Percentiles rank a stretch among this genome's conserved stretches.
phyloP scores from a whole-genome alignment of 345 rosid genomes.

The Aegle marmelos region DNA sequence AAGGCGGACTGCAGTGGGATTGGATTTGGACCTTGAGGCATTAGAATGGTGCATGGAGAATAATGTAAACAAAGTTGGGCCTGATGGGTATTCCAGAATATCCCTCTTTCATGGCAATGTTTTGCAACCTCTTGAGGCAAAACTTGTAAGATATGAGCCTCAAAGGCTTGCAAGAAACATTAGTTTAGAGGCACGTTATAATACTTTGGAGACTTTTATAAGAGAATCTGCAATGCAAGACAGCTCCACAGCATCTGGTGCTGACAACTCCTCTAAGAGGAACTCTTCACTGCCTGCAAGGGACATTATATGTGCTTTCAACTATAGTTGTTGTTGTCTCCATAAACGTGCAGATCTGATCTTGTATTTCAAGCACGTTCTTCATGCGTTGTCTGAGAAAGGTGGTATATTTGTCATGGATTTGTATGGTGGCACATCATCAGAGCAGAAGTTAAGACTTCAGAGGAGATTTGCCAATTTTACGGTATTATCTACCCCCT shows the following conservation, averaged over 20 bases:
- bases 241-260: conserved; percentile 13
- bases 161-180: conserved; percentile 41
- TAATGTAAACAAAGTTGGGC: conserved; percentile 60
- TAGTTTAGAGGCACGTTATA: conserved; percentile 34
- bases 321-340: conserved; percentile 91
- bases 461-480: conserved; percentile 76
- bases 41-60: conserved; percentile 79
- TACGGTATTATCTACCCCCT: conserved; percentile 42
- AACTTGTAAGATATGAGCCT: conserved; percentile 48
- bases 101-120: conserved; percentile 84
- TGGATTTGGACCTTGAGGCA: conserved; percentile 87
- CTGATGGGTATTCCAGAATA: conserved; percentile 68
- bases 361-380: conserved; percentile 71
- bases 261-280: conserved; percentile 28
- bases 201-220: conserved; percentile 13
- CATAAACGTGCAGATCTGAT: conserved; percentile 72
- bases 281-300: conserved; percentile 46
- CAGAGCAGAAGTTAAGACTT: conserved; percentile 54
- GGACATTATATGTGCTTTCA: conserved; percentile 90
- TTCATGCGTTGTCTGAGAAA: conserved; percentile 53
- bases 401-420: conserved; percentile 93
- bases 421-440: conserved; percentile 63
- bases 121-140: conserved; percentile 68
- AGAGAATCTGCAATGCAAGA: conserved; percentile 21
- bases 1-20: conserved; percentile 81